phyloP scores from a whole-genome alignment of 2,329 filamentous ascomycete genomes.

The Ophiocordyceps polyrhachis-furcata region DNA sequence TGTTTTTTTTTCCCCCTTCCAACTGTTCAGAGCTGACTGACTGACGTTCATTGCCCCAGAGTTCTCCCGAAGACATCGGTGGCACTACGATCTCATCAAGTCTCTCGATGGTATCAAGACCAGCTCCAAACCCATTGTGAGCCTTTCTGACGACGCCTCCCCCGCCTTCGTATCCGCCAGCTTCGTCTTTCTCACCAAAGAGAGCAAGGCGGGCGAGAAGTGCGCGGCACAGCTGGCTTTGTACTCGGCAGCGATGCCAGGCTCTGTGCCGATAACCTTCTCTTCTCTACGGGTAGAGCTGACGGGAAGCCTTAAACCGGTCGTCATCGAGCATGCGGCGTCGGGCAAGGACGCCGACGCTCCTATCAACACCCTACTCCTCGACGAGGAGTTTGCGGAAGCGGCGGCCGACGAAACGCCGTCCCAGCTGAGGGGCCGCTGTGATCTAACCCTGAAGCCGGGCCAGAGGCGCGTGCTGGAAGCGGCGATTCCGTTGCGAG shows the following conservation, averaged over 20 bases:
- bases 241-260: conserved; percentile 33
- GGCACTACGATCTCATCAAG: conserved; percentile 41
- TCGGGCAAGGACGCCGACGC: conserved; percentile 2
- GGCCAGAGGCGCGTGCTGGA: conserved; percentile 53
- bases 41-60: conserved; percentile 16
- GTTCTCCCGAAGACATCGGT: conserved; percentile 33
- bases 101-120: conserved; percentile 31
- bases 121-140: conserved; percentile 27
- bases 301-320: conserved; percentile 35
- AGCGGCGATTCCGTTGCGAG: conserved; percentile 54
- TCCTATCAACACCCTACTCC: conserved; percentile 7
- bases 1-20: background rate
- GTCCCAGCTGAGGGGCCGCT: conserved; percentile 29
- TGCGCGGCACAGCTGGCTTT: conserved; percentile 39
- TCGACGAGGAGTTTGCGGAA: conserved; percentile 12
- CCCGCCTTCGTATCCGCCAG: conserved; percentile 34
- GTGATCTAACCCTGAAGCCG: conserved; percentile 47
- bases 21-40: conserved; percentile 1
- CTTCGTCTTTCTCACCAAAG: conserved; percentile 38
- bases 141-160: conserved; percentile 29
- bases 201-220: conserved; percentile 42
- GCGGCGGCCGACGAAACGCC: conserved; percentile 10
- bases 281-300: conserved; percentile 34
- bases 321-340: conserved; percentile 28
- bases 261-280: conserved; percentile 32